Base-by-base conservation (phyloP, 768 basidiomycete species). In the Mycena albidolilacea region DNA sequence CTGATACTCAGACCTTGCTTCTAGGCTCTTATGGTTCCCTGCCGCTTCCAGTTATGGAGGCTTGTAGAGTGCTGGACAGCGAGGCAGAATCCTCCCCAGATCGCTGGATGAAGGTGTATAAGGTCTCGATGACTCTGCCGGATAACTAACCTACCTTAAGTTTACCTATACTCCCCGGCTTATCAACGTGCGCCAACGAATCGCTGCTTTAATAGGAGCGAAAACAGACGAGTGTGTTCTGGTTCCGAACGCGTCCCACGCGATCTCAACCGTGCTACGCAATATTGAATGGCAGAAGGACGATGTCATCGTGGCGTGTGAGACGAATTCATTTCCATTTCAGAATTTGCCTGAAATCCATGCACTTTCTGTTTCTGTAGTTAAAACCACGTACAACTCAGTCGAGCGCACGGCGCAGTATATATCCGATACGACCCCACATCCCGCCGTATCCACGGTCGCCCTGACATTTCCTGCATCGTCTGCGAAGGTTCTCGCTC, bases 241-340 rank as follows among this genome's bases (percentile, higher is more conserved):
- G 19, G 86, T 90, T 1, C 81, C 86, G 0, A 92, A 92, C 76
- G 85, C 90, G 0, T 88, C 89, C 0, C 84, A 85, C 74, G 91
- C 89, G 1, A 76, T 94, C 50, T 89, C 89, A 70, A 93, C 89
- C 10, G 82, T 94, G 50, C 77, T 93, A 59, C 81, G 84, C 58
- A 93, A 93, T 76, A 83, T 95, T 35, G 81, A 85, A 57, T 93
- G 91, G 92, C 79, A 86, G 38, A 78, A 85, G 68, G 88, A 88
- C 2, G 94, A 95, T 79, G 82, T 92, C 21, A 82, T 95, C 63
- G 78, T 94, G 43, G 81, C 81, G 2, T 87, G 92, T 92, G 63
- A 61, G 72, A 9, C 23, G 54, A 76, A 72, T 43, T 61, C n/a
- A 15, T 38, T 30, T 62, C 23, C 19, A n/a, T 23, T 67, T 59